Evolutionary conservation across 768 basidiomycete species (phyloP).

Genomic region (Lactarius psammicola): DNA sequence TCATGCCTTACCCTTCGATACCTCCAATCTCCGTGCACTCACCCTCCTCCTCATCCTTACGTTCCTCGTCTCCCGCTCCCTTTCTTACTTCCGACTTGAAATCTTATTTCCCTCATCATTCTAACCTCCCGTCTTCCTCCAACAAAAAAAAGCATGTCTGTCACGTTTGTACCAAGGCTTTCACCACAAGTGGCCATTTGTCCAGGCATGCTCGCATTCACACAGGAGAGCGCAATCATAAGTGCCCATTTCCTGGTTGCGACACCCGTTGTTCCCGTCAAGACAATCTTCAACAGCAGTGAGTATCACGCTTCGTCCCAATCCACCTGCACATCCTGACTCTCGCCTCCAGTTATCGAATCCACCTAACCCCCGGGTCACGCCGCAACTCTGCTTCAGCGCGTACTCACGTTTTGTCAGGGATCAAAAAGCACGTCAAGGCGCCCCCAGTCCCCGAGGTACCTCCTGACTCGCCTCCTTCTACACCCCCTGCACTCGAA

Average conservation of each 20-base stretch:
- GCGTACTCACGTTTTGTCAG: slow-evolving; percentile 34
- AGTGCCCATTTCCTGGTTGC: slow-evolving; percentile 93
- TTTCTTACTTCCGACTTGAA: slow-evolving; percentile 1
- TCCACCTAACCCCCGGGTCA: slow-evolving; percentile 78
- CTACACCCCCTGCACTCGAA: slow-evolving; percentile 32
- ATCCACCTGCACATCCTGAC: neutral
- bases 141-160: slow-evolving; percentile 55
- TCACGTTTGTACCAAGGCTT: slow-evolving; percentile 67
- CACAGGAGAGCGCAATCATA: slow-evolving; percentile 90
- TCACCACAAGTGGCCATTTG: slow-evolving; percentile 87
- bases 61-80: slow-evolving; percentile 4
- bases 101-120: neutral
- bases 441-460: slow-evolving; percentile 24
- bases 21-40: slow-evolving; percentile 12
- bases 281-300: slow-evolving; percentile 77
- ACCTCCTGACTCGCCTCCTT: slow-evolving; percentile 28
- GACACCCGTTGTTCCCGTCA: slow-evolving; percentile 88
- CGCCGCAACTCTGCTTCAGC: slow-evolving; percentile 57
- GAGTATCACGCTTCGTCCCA: slow-evolving; percentile 32
- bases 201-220: slow-evolving; percentile 87
- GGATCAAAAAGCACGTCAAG: slow-evolving; percentile 25
- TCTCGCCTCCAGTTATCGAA: slow-evolving; percentile 57
- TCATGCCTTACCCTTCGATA: slow-evolving; percentile 21
- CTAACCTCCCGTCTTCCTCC: neutral
- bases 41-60: slow-evolving; percentile 13